Base-by-base conservation (phyloP, 495 filamentous ascomycete genomes). In the Clohesyomyces aquaticus region DNA sequence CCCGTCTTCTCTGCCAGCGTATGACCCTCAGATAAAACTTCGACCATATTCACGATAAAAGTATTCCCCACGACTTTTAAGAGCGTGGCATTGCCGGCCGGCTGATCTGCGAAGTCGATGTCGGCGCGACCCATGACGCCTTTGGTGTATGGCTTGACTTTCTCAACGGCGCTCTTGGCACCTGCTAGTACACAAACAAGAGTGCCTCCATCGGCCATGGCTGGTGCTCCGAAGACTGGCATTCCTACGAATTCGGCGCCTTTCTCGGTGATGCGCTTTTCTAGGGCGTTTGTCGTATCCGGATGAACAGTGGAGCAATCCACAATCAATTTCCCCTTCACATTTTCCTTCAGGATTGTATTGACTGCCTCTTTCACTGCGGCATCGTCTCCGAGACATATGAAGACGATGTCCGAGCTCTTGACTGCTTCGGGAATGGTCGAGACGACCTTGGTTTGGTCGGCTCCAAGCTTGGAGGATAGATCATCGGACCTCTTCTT, bases 221-320 rank as follows among this genome's bases (percentile, higher is more conserved):
- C 83, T 3, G 91, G 90, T 0, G 90, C 88, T 10, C 91, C 91
- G 71, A 96, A 96, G 22, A 96, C 81, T 6, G 91, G 91, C 60
- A 86, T 89, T 8, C 89, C 87, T 26, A 95, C 83, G 75, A 95
- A 94, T 41, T 85, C 76, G 0, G 82, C 91, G 8, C 87, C 88
- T 22, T 80, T 80, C 1, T 72, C 79, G 1, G 74, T 65, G 55
- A 89, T 78, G 3, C 73, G 76, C 58, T 82, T 76, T 45, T 86
- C 84, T 4, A 89, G 67, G 47, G 75, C 76, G 43, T 88, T 81
- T 2, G 91, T 89, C 23, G 89, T 94, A 43, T 92, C 87, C 0
- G 93, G 91, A 74, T 93, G 87, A 35, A 97, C 85, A 46, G 92
- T 97, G 0, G 89, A 93, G 79, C 88, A 93, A 68, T 96, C 91